A percentile compares a stretch with the other conserved stretches of the same genome.
Evolutionary conservation across 768 basidiomycete species (phyloP).

Genomic region (Sutorius australiensis): DNA sequence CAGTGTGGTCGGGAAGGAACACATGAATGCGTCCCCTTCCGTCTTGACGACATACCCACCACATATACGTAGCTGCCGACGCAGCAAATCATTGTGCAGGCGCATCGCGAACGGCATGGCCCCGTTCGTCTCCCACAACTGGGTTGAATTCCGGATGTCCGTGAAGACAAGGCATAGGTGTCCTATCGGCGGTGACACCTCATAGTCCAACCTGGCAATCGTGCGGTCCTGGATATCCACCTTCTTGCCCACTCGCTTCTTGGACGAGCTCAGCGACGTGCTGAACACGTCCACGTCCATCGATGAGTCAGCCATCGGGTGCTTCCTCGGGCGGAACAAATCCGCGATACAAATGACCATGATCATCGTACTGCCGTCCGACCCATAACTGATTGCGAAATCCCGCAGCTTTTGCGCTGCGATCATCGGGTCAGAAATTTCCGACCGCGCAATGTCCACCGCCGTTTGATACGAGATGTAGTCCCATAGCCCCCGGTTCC

Average conservation of each 20-base stretch:
- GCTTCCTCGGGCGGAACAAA: conserved; percentile 59
- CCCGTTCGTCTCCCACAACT: conserved; percentile 92
- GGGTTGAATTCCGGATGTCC: conserved; percentile 95
- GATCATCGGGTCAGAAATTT: conserved; percentile 68
- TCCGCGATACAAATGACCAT: conserved; percentile 90
- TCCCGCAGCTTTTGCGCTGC: conserved; percentile 97
- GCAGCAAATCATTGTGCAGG: conserved; percentile 81
- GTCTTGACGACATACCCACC: conserved; percentile 99
- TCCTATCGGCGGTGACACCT: conserved; percentile 81
- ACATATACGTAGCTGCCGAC: conserved; percentile 81
- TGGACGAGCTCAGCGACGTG: conserved; percentile 22
- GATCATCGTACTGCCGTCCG: conserved; percentile 92
- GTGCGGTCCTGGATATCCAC: conserved; percentile 52
- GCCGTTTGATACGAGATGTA: conserved; percentile 93
- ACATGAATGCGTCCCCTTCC: conserved; percentile 99
- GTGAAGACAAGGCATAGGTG: conserved; percentile 94
- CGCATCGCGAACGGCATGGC: conserved; percentile 95
- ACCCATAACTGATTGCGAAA: conserved; percentile 95
- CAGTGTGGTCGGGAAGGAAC: conserved; percentile 87
- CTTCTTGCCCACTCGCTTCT: conserved; percentile 39
- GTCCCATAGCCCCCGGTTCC: conserved; percentile 91
- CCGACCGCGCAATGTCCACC: conserved; percentile 87
- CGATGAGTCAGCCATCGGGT: conserved; percentile 30
- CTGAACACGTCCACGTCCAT: conserved; percentile 37
- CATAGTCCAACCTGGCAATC: conserved; percentile 63